A percentile compares a stretch with the other conserved stretches of the same genome.
These are phyloP conservation scores for Boletus patriciae DNA, from an alignment of 768 basidiomycete species.

Conservation along the genomic window DNA sequence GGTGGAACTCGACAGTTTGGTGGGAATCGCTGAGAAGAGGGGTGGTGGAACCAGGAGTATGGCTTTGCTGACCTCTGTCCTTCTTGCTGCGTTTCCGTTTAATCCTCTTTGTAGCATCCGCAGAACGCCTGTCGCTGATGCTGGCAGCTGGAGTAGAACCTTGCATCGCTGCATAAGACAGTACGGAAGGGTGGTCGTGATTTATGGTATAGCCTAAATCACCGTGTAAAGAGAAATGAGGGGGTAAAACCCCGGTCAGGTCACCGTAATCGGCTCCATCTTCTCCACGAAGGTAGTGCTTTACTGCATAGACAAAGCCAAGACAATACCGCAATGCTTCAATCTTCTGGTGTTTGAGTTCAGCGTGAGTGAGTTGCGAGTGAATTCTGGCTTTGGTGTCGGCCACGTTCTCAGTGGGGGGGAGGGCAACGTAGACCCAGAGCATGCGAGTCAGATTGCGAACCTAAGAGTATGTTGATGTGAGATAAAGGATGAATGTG, in stretches of 20 bases:
- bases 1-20: conserved; percentile 59
- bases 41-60: conserved; percentile 42
- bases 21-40: conserved; percentile 62
- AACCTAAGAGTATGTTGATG: conserved; percentile 34
- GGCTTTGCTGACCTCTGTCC: conserved; percentile 26
- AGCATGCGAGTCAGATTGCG: conserved; percentile 76
- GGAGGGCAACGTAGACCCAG: conserved; percentile 77
- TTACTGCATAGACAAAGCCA: conserved; percentile 67
- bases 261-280: conserved; percentile 73
- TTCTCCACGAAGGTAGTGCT: conserved; percentile 83
- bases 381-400: conserved; percentile 53
- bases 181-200: conserved; percentile 28
- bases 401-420: conserved; percentile 48
- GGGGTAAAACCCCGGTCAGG: conserved; percentile 64
- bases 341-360: conserved; percentile 66
- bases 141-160: conserved; percentile 33
- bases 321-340: conserved; percentile 68
- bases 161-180: conserved; percentile 45
- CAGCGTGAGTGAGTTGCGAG: conserved; percentile 45
- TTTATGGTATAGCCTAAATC: conserved; percentile 42
- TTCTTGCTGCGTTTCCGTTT: conserved; percentile 72
- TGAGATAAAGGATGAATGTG: neutral
- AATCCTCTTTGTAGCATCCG: conserved; percentile 66
- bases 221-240: conserved; percentile 52
- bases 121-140: conserved; percentile 17